Conservation (phyloP, 2,329 filamentous ascomycete genomes). For the Fusarium vanettenii region DNA sequence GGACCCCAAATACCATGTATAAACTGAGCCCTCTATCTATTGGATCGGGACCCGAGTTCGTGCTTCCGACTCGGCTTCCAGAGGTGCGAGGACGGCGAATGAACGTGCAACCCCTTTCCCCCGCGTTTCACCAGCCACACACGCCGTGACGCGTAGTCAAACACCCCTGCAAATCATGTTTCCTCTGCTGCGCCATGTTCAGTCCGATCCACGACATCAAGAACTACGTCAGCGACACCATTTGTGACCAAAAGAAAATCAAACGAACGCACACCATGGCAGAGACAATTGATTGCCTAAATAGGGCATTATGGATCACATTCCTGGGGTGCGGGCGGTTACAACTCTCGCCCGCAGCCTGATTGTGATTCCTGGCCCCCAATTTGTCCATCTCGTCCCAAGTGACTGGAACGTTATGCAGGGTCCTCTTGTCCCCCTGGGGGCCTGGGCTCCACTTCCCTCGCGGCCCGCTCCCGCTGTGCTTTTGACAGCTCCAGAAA, state of each 20-base stretch:
- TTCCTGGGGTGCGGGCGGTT: not conserved
- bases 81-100: not conserved
- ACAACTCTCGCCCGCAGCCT: not conserved
- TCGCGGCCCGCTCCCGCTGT: not conserved
- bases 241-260: not conserved
- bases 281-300: not conserved
- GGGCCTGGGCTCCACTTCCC: not conserved
- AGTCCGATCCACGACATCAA: not conserved
- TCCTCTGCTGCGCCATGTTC: not conserved
- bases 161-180: not conserved
- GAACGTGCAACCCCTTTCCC: not conserved
- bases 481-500: not conserved
- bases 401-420: not conserved
- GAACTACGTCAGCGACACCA: not conserved
- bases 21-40: not conserved
- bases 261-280: not conserved
- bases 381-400: not conserved
- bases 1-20: not conserved
- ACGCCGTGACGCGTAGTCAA: not conserved
- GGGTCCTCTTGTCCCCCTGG: not conserved
- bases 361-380: not conserved
- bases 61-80: not conserved
- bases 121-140: not conserved
- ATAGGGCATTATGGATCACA: not conserved
- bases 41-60: not conserved